These are phyloP conservation scores for Phytopythium ostracodes DNA, from an alignment of 352 stramenopile species.

Conservation along the genomic window DNA sequence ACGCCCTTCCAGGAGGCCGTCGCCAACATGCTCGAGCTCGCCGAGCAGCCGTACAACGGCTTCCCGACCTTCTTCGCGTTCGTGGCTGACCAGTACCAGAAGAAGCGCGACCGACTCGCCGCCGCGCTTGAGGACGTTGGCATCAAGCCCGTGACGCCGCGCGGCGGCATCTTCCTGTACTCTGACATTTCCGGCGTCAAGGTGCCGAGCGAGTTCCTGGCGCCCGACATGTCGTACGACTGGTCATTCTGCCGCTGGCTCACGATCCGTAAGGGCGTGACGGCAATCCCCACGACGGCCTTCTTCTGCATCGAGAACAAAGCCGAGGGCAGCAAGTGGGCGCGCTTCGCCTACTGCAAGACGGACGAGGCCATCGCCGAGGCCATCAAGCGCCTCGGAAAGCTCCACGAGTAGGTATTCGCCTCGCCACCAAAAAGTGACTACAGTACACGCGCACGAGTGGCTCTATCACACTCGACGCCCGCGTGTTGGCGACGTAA, in stretches of 20 bases:
- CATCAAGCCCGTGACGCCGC: conserved; percentile 57
- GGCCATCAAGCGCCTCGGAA: conserved; percentile 70
- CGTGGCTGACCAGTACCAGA: conserved; percentile 64
- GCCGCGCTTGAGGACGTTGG: conserved; percentile 47
- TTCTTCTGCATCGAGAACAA: conserved; percentile 91
- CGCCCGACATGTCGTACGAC: conserved; percentile 67
- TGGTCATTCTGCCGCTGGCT: conserved; percentile 93
- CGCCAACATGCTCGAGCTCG: conserved; percentile 68
- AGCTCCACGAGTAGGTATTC: conserved; percentile 22
- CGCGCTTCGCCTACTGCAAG: conserved; percentile 96
- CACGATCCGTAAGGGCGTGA: conserved; percentile 89
- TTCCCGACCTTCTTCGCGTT: conserved; percentile 80
- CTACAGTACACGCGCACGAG: too few species aligned
- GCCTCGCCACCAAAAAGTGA: not conserved
- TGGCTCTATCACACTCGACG: not conserved
- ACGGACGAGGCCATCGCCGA: conserved; percentile 90
- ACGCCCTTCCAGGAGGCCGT: conserved; percentile 86
- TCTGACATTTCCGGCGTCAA: conserved; percentile 68
- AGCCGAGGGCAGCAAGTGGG: conserved; percentile 59
- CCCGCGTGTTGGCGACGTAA: not conserved
- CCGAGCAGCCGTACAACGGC: conserved; percentile 64
- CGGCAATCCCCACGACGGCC: conserved; percentile 88
- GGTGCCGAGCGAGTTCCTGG: conserved; percentile 46
- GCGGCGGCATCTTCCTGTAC: conserved; percentile 79
- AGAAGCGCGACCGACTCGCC: conserved; percentile 66